Percentiles rank a stretch among this genome's conserved stretches.
Conservation (phyloP, 495 filamentous ascomycete genomes). For the Patellaria atrata region DNA sequence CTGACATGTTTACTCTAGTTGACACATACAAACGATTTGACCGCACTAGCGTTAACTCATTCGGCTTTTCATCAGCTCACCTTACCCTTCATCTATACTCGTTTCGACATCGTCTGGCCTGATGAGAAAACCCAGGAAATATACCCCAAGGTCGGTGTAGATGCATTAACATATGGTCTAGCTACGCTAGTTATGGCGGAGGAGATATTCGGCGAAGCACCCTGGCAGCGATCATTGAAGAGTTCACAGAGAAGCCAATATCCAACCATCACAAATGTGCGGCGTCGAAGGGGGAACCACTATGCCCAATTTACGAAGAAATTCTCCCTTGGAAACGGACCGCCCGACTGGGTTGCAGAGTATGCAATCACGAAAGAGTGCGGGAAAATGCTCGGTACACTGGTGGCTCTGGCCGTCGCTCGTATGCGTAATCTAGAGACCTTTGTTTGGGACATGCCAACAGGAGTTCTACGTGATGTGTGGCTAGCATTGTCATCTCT, state of each 20-base stretch:
- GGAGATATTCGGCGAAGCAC: constrained; percentile 46
- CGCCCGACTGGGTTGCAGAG: constrained; percentile 66
- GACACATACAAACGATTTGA: constrained; percentile 76
- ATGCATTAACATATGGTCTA: constrained; percentile 83
- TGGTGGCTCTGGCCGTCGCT: constrained; percentile 72
- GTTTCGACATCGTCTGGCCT: constrained; percentile 93
- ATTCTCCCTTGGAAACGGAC: constrained; percentile 85
- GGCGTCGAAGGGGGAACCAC: constrained; percentile 50
- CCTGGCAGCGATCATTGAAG: constrained; percentile 14
- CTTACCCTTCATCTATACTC: constrained; percentile 77
- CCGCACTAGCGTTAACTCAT: constrained; percentile 67
- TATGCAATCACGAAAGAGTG: constrained; percentile 80
- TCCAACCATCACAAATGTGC: constrained; percentile 16
- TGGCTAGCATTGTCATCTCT: constrained; percentile 73
- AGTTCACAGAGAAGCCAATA: constrained; percentile 9
- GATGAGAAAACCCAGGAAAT: constrained; percentile 47
- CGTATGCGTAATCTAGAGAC: constrained; percentile 82
- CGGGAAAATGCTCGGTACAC: constrained; percentile 84
- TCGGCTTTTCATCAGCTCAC: constrained; percentile 70
- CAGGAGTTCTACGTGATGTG: constrained; percentile 72
- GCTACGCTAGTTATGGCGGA: constrained; percentile 73
- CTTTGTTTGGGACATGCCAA: constrained; percentile 96
- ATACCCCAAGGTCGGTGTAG: constrained; percentile 61
- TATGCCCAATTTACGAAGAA: constrained; percentile 77
- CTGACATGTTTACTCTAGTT: constrained; percentile 36